Percentiles rank a stretch among this genome's conserved stretches.
Evolutionary conservation across 139 green algal species (phyloP).

Genomic region (Chlamydomonas asymmetrica): DNA sequence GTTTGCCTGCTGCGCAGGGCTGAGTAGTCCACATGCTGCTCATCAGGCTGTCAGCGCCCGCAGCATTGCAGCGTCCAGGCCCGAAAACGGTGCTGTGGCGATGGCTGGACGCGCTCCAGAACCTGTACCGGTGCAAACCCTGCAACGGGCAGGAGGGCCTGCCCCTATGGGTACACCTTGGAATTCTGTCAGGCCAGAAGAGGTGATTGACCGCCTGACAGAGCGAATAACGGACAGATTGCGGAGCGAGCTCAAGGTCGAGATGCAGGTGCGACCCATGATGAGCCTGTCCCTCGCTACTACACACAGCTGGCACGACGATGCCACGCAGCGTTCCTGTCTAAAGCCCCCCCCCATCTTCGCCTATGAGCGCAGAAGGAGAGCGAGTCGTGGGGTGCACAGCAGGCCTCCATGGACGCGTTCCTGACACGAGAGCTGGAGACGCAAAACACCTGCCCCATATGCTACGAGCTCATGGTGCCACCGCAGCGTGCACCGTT

Average conservation of each 20-base stretch:
- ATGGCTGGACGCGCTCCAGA: background rate
- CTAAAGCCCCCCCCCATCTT: too few species aligned
- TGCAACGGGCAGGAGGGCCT: background rate
- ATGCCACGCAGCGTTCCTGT: too few species aligned
- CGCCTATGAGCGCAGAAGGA: background rate
- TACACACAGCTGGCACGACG: too few species aligned
- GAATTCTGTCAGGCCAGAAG: conserved; percentile 24
- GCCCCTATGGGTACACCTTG: background rate
- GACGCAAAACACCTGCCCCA: conserved; percentile 56
- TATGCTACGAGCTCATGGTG: conserved; percentile 62
- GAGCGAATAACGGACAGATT: conserved; percentile 49
- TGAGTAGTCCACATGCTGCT: too few species aligned
- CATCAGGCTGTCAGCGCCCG: too few species aligned
- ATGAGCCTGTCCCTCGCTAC: too few species aligned
- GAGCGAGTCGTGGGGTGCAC: conserved; percentile 6
- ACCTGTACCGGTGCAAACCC: background rate
- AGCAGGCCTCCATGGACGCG: conserved; percentile 30
- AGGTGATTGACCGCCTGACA: conserved; percentile 49
- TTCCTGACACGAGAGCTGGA: conserved; percentile 52
- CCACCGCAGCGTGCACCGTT: conserved; percentile 41
- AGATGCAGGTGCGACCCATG: conserved; percentile 46
- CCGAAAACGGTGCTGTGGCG: background rate
- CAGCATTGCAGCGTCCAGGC: too few species aligned
- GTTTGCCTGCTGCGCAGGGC: too few species aligned
- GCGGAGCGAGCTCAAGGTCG: conserved; percentile 37